Evolutionary conservation across 2,329 filamentous ascomycete genomes (phyloP).

Genomic region (Akanthomyces uredinophilus): DNA sequence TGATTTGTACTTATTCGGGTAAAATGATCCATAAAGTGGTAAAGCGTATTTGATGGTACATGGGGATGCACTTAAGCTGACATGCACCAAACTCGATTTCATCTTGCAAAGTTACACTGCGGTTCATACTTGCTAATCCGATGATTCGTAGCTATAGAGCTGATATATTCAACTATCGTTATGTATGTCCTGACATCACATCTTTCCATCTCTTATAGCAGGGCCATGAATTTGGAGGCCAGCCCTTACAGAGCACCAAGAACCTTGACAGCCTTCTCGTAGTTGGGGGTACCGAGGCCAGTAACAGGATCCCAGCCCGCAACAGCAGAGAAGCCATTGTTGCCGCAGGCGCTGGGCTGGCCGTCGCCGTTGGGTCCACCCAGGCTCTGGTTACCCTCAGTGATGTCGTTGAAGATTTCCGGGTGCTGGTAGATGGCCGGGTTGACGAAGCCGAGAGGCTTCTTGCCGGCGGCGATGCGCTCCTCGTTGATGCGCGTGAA

Average conservation of each 20-base stretch:
- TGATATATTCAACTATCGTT: too few species aligned
- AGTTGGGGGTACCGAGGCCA: not conserved
- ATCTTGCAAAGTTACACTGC: not conserved
- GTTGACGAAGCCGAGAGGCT: constrained; percentile 30
- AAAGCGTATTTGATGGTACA: too few species aligned
- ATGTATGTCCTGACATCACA: too few species aligned
- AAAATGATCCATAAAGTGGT: too few species aligned
- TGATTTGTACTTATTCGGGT: too few species aligned
- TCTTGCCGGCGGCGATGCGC: constrained; percentile 28
- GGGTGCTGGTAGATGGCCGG: constrained; percentile 12
- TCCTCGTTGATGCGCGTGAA: constrained; percentile 19
- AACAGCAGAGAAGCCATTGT: not conserved
- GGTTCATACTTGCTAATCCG: too few species aligned
- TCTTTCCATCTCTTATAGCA: too few species aligned
- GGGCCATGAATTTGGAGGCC: too few species aligned
- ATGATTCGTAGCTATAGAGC: too few species aligned
- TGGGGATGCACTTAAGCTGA: too few species aligned
- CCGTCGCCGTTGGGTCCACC: not conserved
- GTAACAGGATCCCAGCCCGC: not conserved
- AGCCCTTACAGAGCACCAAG: too few species aligned
- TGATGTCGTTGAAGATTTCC: constrained; percentile 11
- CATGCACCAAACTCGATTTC: too few species aligned
- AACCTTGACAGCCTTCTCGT: not conserved
- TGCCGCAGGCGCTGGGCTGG: not conserved
- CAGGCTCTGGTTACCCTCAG: not conserved